Base-by-base conservation (phyloP, 1,139 yeast species). In the Pichia terricola region DNA sequence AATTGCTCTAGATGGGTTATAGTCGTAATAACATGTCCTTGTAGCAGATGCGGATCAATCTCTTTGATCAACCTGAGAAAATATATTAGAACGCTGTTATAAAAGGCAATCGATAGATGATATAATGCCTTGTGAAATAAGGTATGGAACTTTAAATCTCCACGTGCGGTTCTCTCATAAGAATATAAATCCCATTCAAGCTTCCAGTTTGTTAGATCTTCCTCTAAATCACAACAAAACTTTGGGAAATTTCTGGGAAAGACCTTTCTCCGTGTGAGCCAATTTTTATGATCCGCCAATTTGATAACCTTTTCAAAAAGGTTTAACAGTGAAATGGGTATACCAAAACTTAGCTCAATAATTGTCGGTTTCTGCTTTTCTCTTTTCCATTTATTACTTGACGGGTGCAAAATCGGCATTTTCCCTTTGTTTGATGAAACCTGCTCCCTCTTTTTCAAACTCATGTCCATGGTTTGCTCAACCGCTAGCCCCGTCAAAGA, bases 171-270 rank as follows among this genome's bases (percentile, higher is more conserved):
- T 26, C 44, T 32, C 3, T 38, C 35, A 5, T 50, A 42, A 36
- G 62, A 57, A 37, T 54, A 57, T 26, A 74, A 55, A 33, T 60
- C 55, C 80, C 79, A 73, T 28, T 64, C 65, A n/a, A 66, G 52
- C 35, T 60, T 60, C 79, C 79, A 75, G 43, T 62, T 65, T 38
- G 68, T 51, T 31, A 76, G 56, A 37, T 65, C 67, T 45, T 75
- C 79, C 51, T 75, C 79, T 5, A 70, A 54, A 41, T 75, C 79
- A 43, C 79, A 74, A 53, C 79, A 75, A 3, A 75, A 63, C 46
- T 67, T 66, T 4, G 80, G 80, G 53, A 75, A 76, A 52, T 75
- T 75, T 40, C 79, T 59, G 0, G 81, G 80, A 41, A 65, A 68
- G n/a, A 67, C 65, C 32, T 67, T 63, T 35, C 66, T 65, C n/a